A percentile compares a stretch with the other conserved stretches of the same genome.
Evolutionary conservation across 2,329 filamentous ascomycete genomes (phyloP).

Genomic region (Colletotrichum aenigma): DNA sequence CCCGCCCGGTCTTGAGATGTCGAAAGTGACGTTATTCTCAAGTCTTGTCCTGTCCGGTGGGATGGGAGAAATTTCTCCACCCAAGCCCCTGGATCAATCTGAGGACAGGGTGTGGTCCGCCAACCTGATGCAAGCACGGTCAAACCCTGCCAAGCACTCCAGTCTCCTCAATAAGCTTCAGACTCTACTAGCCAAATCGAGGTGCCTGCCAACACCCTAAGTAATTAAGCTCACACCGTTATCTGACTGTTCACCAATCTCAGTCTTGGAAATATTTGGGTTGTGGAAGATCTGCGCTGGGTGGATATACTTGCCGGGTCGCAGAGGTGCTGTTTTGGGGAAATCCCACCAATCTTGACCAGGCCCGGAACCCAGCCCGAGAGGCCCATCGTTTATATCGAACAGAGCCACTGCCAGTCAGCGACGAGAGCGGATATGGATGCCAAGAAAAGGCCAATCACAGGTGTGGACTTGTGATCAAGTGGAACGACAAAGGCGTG

Average conservation of each 20-base stretch:
- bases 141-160: neutral
- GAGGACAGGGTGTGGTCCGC: neutral
- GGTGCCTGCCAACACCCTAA: neutral
- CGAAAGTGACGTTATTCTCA: neutral
- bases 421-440: neutral
- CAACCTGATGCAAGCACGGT: neutral
- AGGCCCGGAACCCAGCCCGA: neutral
- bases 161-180: slow-evolving; percentile 10
- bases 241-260: neutral
- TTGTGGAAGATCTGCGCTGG: neutral
- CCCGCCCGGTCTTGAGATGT: neutral
- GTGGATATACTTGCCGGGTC: neutral
- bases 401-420: neutral
- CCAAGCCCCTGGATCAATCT: neutral
- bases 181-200: neutral
- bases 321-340: neutral
- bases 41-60: neutral
- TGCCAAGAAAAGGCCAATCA: slow-evolving; percentile 1
- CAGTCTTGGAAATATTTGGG: neutral
- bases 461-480: neutral
- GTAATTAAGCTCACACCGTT: slow-evolving; percentile 15
- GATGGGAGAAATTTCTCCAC: neutral
- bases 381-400: neutral
- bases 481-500: neutral
- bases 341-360: neutral